Evolutionary conservation across 2,329 filamentous ascomycete species (phyloP), one percentile per base, ranked within the genome.

Genomic region (Epichloe coenophiala): DNA sequence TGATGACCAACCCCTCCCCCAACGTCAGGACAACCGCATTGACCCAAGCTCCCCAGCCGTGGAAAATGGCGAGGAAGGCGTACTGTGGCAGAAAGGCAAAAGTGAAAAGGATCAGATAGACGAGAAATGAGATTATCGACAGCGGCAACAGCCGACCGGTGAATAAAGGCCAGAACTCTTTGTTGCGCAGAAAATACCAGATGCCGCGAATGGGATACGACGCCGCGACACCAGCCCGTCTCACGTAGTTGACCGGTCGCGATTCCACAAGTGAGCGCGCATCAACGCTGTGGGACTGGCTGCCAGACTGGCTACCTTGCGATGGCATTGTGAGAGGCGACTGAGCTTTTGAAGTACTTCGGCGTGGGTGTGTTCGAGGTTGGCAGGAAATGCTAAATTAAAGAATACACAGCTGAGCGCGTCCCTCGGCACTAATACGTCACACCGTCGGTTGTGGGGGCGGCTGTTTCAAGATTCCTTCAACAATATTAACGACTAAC

Each of bases 1-100:
- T 81, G 49, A 88, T 83, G 39, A 89, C 81, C 56, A 87, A 71
- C 0, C 84, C 85, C 59, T 89, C 84, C 43, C 88, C 87, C n/a
- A 98, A 74, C 0, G 95, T 87, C 45, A 97, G 73, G 55, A 97
- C 83, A 0, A 87, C 81, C 3, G 86, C 89, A 59, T 88, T 96
- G 51, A 95, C 69, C 86, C 88, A 95, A n/a, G 93, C 93, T 33
- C 83, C 83, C 53, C 81, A 77, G 21, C 86, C 86, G 60, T 97
- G 90, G 65, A 96, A 97, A 57, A 97, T 79, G 15, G 86, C 83
- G 21, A 98, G 77, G 60, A 98, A 87, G 1, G 87, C 86, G 51
- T 88, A 88, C 63, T 97, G 88, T 0, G 91, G 91, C 3, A 96
- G 69, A 58, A 95, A 97, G 1, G 88, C 75, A 66, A 93, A 94